Conservation (phyloP, 768 basidiomycete species). For the Auricularia heimuer region DNA sequence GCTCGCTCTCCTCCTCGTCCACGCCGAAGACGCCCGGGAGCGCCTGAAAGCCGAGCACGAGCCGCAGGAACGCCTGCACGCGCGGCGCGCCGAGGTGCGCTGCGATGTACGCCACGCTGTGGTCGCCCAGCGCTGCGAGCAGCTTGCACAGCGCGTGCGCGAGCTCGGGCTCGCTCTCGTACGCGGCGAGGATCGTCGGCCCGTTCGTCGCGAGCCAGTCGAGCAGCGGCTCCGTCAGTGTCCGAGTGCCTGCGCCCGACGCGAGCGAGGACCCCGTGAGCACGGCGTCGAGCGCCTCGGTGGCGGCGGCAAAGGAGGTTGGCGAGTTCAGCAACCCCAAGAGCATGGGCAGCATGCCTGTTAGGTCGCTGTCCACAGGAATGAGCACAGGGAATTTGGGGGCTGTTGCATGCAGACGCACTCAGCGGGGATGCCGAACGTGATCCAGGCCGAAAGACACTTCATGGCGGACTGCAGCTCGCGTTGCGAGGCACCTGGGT, state of each 20-base stretch:
- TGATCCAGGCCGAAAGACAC: slow-evolving; percentile 80
- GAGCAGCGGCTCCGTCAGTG: slow-evolving; percentile 80
- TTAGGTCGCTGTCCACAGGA: slow-evolving; percentile 45
- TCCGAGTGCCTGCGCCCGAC: slow-evolving; percentile 55
- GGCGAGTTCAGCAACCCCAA: slow-evolving; percentile 53
- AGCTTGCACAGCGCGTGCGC: slow-evolving; percentile 74
- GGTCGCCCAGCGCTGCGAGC: slow-evolving; percentile 73
- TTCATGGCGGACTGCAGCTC: slow-evolving; percentile 64
- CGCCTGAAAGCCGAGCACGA: slow-evolving; percentile 65
- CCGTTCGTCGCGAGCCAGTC: slow-evolving; percentile 61
- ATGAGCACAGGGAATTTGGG: neutral
- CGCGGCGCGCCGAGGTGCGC: slow-evolving; percentile 46
- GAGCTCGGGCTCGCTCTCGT: slow-evolving; percentile 33
- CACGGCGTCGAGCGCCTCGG: slow-evolving; percentile 68
- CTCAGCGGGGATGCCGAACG: slow-evolving; percentile 53
- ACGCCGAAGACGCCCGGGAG: slow-evolving; percentile 66
- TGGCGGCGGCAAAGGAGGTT: slow-evolving; percentile 48
- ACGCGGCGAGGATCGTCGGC: slow-evolving; percentile 30
- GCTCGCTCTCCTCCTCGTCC: slow-evolving; percentile 83
- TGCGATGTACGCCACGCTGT: slow-evolving; percentile 72
- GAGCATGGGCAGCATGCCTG: slow-evolving; percentile 35
- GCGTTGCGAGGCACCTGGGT: slow-evolving; percentile 23
- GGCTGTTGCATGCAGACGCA: slow-evolving; percentile 18
- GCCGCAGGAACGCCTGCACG: slow-evolving; percentile 57
- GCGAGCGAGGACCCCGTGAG: slow-evolving; percentile 64